Conservation (phyloP, 228 moss, liverwort and hornwort species). For the Sphagnum magellanicum region DNA sequence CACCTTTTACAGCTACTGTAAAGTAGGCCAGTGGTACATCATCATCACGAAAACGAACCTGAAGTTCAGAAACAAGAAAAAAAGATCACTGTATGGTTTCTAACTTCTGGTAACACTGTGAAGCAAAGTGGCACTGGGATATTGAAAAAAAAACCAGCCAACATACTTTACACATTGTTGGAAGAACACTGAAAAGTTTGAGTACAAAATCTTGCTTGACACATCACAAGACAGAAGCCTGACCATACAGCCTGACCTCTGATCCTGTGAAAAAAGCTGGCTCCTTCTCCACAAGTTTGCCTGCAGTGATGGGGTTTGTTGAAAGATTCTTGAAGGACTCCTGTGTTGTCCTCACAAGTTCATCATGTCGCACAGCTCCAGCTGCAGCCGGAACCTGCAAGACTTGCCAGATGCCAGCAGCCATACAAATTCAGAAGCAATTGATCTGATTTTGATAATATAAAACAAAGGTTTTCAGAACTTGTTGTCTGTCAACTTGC, state of each 20-base stretch:
- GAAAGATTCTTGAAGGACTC: constrained; percentile 29
- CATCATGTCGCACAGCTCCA: constrained; percentile 36
- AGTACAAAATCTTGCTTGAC: too few species aligned
- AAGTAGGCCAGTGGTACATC: constrained; percentile 35
- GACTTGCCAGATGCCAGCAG: too few species aligned
- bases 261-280: constrained; percentile 52
- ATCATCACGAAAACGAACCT: constrained; percentile 52
- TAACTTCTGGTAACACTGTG: too few species aligned
- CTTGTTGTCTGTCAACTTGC: too few species aligned
- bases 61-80: constrained; percentile 1
- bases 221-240: too few species aligned
- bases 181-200: too few species aligned
- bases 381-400: constrained; percentile 40
- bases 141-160: neutral
- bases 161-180: too few species aligned
- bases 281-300: constrained; percentile 30
- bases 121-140: too few species aligned
- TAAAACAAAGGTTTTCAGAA: too few species aligned
- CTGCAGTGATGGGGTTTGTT: constrained; percentile 20
- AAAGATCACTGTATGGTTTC: too few species aligned
- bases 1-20: constrained; percentile 42
- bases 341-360: constrained; percentile 30
- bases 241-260: constrained; percentile 25
- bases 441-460: too few species aligned
- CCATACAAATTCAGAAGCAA: too few species aligned